Evolutionary conservation across 2,329 filamentous ascomycete species (phyloP).

Genomic region (Epichloe typhina): DNA sequence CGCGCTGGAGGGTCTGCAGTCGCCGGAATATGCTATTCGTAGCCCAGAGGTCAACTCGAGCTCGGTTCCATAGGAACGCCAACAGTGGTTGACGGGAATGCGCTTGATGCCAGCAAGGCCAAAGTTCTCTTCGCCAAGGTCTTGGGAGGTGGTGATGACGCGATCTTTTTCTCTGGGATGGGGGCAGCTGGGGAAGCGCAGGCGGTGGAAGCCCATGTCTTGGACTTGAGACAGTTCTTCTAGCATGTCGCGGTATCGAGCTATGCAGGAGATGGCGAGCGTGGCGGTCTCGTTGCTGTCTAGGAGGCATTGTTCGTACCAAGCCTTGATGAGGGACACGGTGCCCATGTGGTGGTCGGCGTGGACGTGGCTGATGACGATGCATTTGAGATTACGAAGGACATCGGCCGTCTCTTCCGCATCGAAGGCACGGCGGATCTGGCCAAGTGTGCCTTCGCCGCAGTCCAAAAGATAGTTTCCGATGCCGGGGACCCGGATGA

Average conservation of each 20-base stretch:
- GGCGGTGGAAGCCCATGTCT: constrained; percentile 53
- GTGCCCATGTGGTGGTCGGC: constrained; percentile 92
- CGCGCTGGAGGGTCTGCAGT: constrained; percentile 64
- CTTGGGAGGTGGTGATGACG: constrained; percentile 20
- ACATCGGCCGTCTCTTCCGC: constrained; percentile 53
- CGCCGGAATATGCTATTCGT: constrained; percentile 85
- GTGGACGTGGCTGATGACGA: constrained; percentile 93
- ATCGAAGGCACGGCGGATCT: constrained; percentile 63
- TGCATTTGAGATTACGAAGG: constrained; percentile 61
- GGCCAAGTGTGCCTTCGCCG: constrained; percentile 84
- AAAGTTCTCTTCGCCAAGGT: constrained; percentile 33
- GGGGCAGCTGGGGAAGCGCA: constrained; percentile 23
- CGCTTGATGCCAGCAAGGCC: constrained; percentile 56
- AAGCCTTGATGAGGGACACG: constrained; percentile 67
- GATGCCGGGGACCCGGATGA: constrained; percentile 69
- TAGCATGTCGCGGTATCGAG: constrained; percentile 62
- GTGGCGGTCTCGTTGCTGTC: constrained; percentile 22
- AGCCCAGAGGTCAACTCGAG: constrained; percentile 69
- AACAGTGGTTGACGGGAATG: constrained; percentile 64
- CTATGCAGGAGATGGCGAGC: constrained; percentile 56
- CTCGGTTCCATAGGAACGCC: constrained; percentile 60
- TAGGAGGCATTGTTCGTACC: constrained; percentile 45
- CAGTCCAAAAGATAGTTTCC: constrained; percentile 88
- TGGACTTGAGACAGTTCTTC: constrained; percentile 69
- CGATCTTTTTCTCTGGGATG: constrained; percentile 11